Conservation (phyloP, 768 basidiomycete genomes). For the Mycena epipterygia region DNA sequence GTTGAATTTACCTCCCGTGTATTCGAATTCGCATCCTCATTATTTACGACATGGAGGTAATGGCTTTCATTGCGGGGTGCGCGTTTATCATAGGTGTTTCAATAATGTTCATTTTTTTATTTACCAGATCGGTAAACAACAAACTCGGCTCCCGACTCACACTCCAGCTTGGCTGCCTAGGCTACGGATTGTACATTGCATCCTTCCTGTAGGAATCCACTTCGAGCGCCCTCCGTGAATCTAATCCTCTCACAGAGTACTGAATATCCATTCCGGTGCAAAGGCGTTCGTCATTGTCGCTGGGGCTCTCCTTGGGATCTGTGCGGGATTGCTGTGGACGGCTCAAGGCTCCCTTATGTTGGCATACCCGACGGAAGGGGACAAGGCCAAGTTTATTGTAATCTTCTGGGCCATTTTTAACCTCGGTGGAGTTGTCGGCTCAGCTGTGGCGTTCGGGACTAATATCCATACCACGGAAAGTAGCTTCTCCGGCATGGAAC, state of each 20-base stretch:
- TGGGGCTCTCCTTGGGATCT: slow-evolving; percentile 81
- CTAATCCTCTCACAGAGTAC: slow-evolving; percentile 56
- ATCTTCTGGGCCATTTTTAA: slow-evolving; percentile 92
- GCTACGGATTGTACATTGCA: slow-evolving; percentile 83
- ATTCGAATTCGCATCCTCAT: too few relatives aligned
- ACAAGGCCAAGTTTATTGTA: slow-evolving; percentile 84
- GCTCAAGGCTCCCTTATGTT: slow-evolving; percentile 88
- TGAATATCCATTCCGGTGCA: slow-evolving; percentile 73
- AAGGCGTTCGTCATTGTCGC: slow-evolving; percentile 78
- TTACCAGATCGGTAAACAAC: slow-evolving; percentile 80
- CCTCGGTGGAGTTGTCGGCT: slow-evolving; percentile 83
- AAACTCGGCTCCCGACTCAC: slow-evolving; percentile 81
- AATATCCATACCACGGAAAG: slow-evolving; percentile 75
- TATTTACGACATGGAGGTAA: slow-evolving; percentile 5
- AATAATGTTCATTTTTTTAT: background rate
- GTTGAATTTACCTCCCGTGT: slow-evolving; percentile 56
- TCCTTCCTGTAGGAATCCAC: slow-evolving; percentile 71
- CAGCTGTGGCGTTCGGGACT: slow-evolving; percentile 78
- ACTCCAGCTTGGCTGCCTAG: slow-evolving; percentile 78
- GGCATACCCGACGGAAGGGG: slow-evolving; percentile 83
- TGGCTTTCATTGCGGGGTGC: slow-evolving; percentile 81
- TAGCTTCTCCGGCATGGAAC: slow-evolving; percentile 23
- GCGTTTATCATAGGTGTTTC: slow-evolving; percentile 24
- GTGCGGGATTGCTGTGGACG: slow-evolving; percentile 82
- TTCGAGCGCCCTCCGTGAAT: background rate